Evolutionary conservation across 2,329 filamentous ascomycete genomes (phyloP).

Genomic region (Phaeosphaeria sp.): DNA sequence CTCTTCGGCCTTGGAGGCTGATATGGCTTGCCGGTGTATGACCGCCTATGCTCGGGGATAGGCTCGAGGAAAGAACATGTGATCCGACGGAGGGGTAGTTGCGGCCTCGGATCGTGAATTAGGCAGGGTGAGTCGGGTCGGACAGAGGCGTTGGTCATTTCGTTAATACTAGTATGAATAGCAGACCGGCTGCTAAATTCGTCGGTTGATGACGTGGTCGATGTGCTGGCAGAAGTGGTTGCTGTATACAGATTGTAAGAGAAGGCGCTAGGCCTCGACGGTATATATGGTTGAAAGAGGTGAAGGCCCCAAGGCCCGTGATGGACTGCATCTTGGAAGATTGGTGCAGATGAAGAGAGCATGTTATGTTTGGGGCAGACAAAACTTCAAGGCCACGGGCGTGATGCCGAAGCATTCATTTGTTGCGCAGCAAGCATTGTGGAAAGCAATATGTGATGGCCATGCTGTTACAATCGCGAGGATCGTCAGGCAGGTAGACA

Average conservation of each 20-base stretch:
- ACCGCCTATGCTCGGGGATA: neutral
- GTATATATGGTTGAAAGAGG: neutral
- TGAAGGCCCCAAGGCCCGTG: neutral
- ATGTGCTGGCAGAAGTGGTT: neutral
- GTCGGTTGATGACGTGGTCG: neutral
- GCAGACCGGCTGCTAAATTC: neutral
- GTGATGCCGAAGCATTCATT: neutral
- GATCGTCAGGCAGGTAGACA: too few species aligned
- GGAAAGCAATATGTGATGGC: neutral
- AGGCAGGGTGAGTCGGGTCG: neutral
- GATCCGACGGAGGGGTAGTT: neutral
- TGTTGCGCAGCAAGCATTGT: neutral
- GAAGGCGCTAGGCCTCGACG: neutral
- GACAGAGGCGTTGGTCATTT: neutral
- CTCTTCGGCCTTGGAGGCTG: neutral
- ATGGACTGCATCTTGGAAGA: neutral
- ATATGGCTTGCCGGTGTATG: neutral
- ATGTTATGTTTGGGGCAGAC: neutral
- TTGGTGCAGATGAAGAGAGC: neutral
- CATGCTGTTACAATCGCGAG: neutral
- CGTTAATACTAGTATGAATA: neutral
- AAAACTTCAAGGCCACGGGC: neutral
- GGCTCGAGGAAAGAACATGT: slow-evolving; percentile 7
- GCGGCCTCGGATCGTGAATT: neutral
- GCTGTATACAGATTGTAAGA: neutral